These are phyloP conservation scores for Spergularia azorica DNA, from an alignment of 179 eudicot species.

Conservation along the genomic window DNA sequence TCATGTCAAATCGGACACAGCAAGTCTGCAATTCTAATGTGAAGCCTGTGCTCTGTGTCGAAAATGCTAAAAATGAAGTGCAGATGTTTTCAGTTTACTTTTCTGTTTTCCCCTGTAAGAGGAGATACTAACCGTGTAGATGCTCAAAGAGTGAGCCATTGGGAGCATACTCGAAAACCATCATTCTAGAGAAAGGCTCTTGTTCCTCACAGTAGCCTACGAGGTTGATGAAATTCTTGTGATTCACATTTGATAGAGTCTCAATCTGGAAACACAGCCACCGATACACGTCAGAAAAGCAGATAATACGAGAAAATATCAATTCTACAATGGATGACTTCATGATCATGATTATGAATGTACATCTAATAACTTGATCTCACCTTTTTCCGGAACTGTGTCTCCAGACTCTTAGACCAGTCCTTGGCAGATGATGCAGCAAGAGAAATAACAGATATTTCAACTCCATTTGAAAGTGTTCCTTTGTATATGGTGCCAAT, in stretches of 20 bases:
- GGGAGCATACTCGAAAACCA: constrained; percentile 94
- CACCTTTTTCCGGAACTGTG: constrained; percentile 76
- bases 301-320: neutral
- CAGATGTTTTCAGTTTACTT: no score
- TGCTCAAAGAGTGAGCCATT: constrained; percentile 94
- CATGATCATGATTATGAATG: neutral
- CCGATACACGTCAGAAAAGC: neutral
- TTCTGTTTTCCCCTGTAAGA: no score
- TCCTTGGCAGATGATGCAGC: constrained; percentile 55
- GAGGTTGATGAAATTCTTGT: constrained; percentile 82
- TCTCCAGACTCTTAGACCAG: constrained; percentile 69
- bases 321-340: neutral
- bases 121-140: constrained; percentile 61
- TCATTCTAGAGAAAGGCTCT: constrained; percentile 75
- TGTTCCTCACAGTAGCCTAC: constrained; percentile 86
- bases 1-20: no score
- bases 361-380: neutral
- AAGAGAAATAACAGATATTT: constrained; percentile 72
- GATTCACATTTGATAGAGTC: constrained; percentile 68
- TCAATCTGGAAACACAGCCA: constrained; percentile 55
- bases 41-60: no score
- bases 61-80: no score
- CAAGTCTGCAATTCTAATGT: no score
- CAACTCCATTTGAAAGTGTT: constrained; percentile 80
- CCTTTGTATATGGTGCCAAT: constrained; percentile 80